A percentile compares a stretch with the other conserved stretches of the same genome.
Conservation (phyloP, 2,329 filamentous ascomycete species). For the Pestalotiopsis sp. region DNA sequence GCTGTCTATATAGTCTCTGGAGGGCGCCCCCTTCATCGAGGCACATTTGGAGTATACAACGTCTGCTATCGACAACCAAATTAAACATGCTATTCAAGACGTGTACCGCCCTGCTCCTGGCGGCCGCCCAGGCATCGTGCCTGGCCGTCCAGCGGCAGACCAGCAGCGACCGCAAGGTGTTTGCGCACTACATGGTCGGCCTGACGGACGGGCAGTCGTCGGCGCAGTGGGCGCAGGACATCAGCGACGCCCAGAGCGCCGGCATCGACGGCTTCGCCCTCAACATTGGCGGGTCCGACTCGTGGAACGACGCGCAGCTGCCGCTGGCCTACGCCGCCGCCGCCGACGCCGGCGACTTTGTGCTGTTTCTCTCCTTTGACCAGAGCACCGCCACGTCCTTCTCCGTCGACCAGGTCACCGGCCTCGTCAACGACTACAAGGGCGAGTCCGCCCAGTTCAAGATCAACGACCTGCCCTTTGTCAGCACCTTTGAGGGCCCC, state of each 20-base stretch:
- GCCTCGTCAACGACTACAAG: conserved; percentile 29
- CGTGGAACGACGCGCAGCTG: conserved; percentile 20
- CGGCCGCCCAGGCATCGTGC: background rate
- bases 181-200: conserved; percentile 22
- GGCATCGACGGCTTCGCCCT: conserved; percentile 46
- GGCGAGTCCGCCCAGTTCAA: conserved; percentile 30
- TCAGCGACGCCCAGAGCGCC: conserved; percentile 35
- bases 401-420: conserved; percentile 27
- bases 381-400: conserved; percentile 25
- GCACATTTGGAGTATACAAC: background rate
- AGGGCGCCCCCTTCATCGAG: background rate
- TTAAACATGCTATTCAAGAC: conserved; percentile 2
- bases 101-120: background rate
- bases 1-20: background rate
- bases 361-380: conserved; percentile 47
- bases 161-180: conserved; percentile 14
- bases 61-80: background rate
- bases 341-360: conserved; percentile 25
- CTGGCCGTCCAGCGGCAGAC: background rate
- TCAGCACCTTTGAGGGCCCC: conserved; percentile 55
- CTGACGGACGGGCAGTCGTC: conserved; percentile 13
- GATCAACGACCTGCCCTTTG: conserved; percentile 40
- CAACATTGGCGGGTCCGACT: conserved; percentile 34
- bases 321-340: conserved; percentile 31
- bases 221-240: conserved; percentile 27